Conservation (phyloP, 768 basidiomycete species). For the Artomyces pyxidatus region DNA sequence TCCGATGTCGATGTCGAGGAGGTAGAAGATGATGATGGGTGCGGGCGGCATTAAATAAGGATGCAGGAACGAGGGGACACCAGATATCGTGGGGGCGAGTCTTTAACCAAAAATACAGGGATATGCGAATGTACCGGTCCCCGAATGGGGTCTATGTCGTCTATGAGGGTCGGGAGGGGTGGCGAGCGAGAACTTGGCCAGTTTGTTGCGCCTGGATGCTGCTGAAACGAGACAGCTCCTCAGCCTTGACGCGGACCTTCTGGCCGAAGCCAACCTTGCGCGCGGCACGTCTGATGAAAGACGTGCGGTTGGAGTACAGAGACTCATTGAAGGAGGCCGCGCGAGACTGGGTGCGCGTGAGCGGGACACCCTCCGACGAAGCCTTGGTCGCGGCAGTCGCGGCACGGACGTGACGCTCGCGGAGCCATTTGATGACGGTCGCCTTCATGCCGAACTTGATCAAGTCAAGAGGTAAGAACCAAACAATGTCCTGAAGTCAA, state of each 20-base stretch:
- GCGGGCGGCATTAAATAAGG: not conserved
- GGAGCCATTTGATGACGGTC: slow-evolving; percentile 80
- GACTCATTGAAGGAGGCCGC: slow-evolving; percentile 87
- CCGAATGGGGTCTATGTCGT: not conserved
- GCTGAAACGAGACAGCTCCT: slow-evolving; percentile 81
- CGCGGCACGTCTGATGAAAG: slow-evolving; percentile 83
- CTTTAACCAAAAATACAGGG: too few relatives aligned
- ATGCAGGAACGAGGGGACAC: not conserved
- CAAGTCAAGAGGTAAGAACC: slow-evolving; percentile 93
- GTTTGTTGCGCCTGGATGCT: slow-evolving; percentile 76
- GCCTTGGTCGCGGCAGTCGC: slow-evolving; percentile 22
- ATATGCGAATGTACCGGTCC: too few relatives aligned
- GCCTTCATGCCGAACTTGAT: slow-evolving; percentile 97
- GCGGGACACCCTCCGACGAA: slow-evolving; percentile 49
- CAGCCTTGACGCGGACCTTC: slow-evolving; percentile 72
- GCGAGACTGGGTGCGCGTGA: slow-evolving; percentile 84
- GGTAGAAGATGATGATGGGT: not conserved
- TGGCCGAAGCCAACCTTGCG: slow-evolving; percentile 85
- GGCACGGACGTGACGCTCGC: slow-evolving; percentile 47
- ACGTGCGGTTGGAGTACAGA: slow-evolving; percentile 90
- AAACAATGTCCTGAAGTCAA: slow-evolving; percentile 78
- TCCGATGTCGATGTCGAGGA: not conserved
- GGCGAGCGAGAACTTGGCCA: slow-evolving; percentile 71
- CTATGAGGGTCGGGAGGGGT: slow-evolving; percentile 51
- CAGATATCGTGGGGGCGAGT: not conserved